Evolutionary conservation across 2,329 filamentous ascomycete species (phyloP).

Genomic region (Neopestalotiopsis sp.): DNA sequence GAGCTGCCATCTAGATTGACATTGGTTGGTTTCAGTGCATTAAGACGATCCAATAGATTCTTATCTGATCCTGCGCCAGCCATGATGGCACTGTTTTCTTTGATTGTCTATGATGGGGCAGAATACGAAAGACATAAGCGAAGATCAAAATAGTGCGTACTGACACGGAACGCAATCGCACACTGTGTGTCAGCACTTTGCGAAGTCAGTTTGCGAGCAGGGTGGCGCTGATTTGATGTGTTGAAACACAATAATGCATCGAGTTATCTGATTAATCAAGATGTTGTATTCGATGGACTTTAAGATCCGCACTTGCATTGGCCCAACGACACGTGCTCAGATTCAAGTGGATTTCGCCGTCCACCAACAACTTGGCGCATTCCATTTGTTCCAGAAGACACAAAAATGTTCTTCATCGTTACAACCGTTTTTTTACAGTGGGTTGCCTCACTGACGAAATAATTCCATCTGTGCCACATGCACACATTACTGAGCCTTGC

Average conservation of each 20-base stretch:
- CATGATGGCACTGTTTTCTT: constrained; percentile 24
- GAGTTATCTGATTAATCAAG: neutral
- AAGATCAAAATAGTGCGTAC: neutral
- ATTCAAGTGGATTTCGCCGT: neutral
- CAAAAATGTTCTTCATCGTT: neutral
- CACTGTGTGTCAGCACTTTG: neutral
- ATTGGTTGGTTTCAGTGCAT: constrained; percentile 52
- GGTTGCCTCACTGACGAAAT: neutral
- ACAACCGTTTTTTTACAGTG: neutral
- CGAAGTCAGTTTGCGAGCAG: too few species aligned
- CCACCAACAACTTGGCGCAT: neutral
- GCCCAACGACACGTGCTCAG: neutral
- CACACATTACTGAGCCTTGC: too few species aligned
- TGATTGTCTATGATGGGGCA: neutral
- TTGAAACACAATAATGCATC: neutral
- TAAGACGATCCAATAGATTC: constrained; percentile 58
- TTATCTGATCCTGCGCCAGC: constrained; percentile 40
- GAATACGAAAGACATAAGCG: neutral
- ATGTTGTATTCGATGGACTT: neutral
- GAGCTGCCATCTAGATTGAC: constrained; percentile 40
- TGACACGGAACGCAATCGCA: neutral
- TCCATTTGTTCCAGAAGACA: neutral
- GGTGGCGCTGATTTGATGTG: neutral
- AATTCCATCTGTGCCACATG: neutral
- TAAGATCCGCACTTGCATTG: neutral